phyloP scores from a whole-genome alignment of 176 grass and related monocot species.

The Musa acuminata region DNA sequence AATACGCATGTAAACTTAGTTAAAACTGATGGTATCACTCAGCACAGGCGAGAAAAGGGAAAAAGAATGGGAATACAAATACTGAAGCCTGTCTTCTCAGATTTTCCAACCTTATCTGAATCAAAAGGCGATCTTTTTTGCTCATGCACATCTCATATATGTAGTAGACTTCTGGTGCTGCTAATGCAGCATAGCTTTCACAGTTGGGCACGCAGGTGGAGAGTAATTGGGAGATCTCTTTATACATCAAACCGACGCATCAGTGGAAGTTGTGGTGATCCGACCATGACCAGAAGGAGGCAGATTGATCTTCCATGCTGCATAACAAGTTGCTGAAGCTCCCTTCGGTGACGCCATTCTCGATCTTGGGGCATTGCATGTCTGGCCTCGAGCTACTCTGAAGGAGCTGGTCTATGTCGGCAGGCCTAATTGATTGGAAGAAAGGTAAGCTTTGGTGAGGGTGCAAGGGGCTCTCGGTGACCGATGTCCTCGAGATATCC shows the following conservation, averaged over 20 bases:
- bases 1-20: too few relatives aligned
- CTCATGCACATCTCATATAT: background rate
- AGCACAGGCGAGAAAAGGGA: too few relatives aligned
- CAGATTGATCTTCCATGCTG: slow-evolving; percentile 70
- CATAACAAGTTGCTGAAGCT: slow-evolving; percentile 45
- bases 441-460: slow-evolving; percentile 25
- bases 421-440: slow-evolving; percentile 20
- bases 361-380: slow-evolving; percentile 23
- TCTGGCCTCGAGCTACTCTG: slow-evolving; percentile 29
- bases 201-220: too few relatives aligned
- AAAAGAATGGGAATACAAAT: too few relatives aligned
- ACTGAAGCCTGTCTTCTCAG: background rate
- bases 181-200: background rate
- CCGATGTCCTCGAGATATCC: slow-evolving; percentile 28
- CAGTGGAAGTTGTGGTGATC: slow-evolving; percentile 90
- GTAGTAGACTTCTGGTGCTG: background rate
- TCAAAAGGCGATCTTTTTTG: too few relatives aligned
- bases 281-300: slow-evolving; percentile 74
- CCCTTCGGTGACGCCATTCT: slow-evolving; percentile 30
- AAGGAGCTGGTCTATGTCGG: slow-evolving; percentile 26
- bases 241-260: slow-evolving; percentile 2
- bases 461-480: slow-evolving; percentile 13
- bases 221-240: background rate
- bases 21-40: too few relatives aligned
- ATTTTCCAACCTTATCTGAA: background rate